Base-by-base conservation (phyloP, 176 grass and related monocot genomes). In the Alopecurus myosuroides region DNA sequence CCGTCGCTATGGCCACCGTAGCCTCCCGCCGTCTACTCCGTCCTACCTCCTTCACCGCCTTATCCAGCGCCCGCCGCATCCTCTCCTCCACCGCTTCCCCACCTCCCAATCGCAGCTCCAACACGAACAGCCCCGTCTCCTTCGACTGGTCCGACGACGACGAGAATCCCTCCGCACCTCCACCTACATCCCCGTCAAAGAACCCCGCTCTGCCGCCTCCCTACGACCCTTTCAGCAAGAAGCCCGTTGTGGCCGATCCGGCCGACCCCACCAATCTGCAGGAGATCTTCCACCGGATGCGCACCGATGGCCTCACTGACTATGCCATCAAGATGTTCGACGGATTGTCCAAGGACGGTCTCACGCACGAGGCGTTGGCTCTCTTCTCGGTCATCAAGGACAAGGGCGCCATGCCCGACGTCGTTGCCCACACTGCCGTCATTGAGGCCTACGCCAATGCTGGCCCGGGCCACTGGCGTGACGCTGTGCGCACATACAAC, bases 261-360 rank as follows among this genome's bases (percentile, higher is more conserved):
- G 77, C 86, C 6, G 93, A 98, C 42, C 88, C 96, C 10, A 88
- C 96, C 7, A 90, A 98, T 20, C 83, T 98, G 14, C 91, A 95
- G 65, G 96, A 95, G 39, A 46, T 98, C 85, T 95, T 98, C 77
- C 89, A 95, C 77, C 56, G 22, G 46, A 95, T 98, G 89, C 91
- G 96, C 39, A 86, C 88, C n/a, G 93, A 81, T 73, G 96, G 96
- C 46, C 91, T 98, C 80, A 92, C 89, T 18, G 90, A 94, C 29
- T 81, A 95, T 11, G 96, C 96, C 70, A 87, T 98, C 91, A 98
- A 98, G 91, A 98, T 98, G 96, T 98, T 98, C 83, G 96, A 98
- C 77, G 93, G 84, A 89, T 91, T 98, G 85, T 94, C 91, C 73
- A 94, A 89, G 83, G 96, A 98, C 34, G 96, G 93, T 30, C 89